phyloP scores from a whole-genome alignment of 1,139 yeast species.

The Kazachstania sp. region DNA sequence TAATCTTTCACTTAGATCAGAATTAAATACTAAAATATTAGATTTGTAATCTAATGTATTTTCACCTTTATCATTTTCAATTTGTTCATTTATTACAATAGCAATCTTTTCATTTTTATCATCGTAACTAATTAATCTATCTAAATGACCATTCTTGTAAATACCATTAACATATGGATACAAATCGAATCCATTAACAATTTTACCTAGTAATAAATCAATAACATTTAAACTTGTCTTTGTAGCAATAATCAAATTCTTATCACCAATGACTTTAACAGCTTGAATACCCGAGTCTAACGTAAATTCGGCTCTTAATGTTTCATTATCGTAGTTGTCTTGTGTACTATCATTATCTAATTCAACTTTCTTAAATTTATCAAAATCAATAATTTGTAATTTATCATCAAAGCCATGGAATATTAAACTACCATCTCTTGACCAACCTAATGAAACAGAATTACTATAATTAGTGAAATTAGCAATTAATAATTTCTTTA shows the following conservation, averaged over 20 bases:
- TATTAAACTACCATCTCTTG: conserved; percentile 67
- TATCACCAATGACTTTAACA: conserved; percentile 39
- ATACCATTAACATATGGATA: conserved; percentile 32
- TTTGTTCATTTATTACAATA: conserved; percentile 26
- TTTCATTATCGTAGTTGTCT: conserved; percentile 19
- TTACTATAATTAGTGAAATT: conserved; percentile 32
- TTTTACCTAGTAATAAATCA: conserved; percentile 48
- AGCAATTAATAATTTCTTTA: conserved; percentile 27
- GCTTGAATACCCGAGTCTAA: conserved; percentile 63
- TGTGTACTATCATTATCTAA: conserved; percentile 27
- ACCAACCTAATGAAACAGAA: conserved; percentile 56
- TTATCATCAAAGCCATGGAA: conserved; percentile 64
- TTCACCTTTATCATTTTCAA: conserved; percentile 5
- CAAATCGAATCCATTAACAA: conserved; percentile 29
- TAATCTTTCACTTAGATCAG: conserved; percentile 50
- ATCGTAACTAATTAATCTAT: conserved; percentile 30
- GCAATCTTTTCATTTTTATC: conserved; percentile 29
- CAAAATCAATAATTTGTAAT: conserved; percentile 50
- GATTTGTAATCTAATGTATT: conserved; percentile 16
- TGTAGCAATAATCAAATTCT: conserved; percentile 55
- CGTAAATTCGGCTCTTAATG: conserved; percentile 33
- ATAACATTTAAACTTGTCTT: conserved; percentile 58
- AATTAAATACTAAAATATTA: conserved; percentile 47
- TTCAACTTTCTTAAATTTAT: conserved; percentile 41
- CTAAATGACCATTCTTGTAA: conserved; percentile 31